phyloP scores from a whole-genome alignment of 2,329 filamentous ascomycete species.

The Basipetospora chlamydospora region DNA sequence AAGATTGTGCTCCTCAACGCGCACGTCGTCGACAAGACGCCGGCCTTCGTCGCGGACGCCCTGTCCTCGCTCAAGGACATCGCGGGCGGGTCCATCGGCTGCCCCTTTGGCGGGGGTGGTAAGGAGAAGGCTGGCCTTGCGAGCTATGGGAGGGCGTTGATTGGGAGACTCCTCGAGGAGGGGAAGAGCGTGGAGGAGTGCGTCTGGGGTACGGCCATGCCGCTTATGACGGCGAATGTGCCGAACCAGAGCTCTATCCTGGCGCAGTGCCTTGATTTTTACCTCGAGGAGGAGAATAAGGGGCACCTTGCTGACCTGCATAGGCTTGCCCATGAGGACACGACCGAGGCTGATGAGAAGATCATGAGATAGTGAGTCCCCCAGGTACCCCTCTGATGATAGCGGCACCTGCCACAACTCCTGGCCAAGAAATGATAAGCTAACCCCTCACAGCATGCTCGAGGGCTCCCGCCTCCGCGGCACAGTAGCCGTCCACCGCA shows the following conservation, averaged over 20 bases:
- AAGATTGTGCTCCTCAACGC: slow-evolving; percentile 36
- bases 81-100: slow-evolving; percentile 25
- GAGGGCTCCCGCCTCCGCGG: slow-evolving; percentile 40
- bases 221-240: slow-evolving; percentile 38
- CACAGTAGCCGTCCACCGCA: slow-evolving; percentile 33
- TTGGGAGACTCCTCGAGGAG: slow-evolving; percentile 37
- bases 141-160: slow-evolving; percentile 42
- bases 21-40: slow-evolving; percentile 28
- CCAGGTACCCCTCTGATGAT: too few relatives aligned
- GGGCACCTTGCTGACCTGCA: slow-evolving; percentile 36
- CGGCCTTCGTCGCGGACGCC: slow-evolving; percentile 30
- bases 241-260: slow-evolving; percentile 45
- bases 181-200: slow-evolving; percentile 38
- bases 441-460: slow-evolving; percentile 24
- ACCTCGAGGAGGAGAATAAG: slow-evolving; percentile 33
- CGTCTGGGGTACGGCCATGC: slow-evolving; percentile 41
- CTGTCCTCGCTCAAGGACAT: slow-evolving; percentile 26
- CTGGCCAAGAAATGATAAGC: too few relatives aligned
- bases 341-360: slow-evolving; percentile 33
- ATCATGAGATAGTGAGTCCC: slow-evolving; percentile 18
- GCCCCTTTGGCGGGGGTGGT: too few relatives aligned
- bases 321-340: slow-evolving; percentile 32
- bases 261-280: slow-evolving; percentile 44
- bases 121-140: slow-evolving; percentile 27
- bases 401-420: neutral